phyloP scores from a whole-genome alignment of 805 yeast species.

The Wickerhamiella kazuoi region DNA sequence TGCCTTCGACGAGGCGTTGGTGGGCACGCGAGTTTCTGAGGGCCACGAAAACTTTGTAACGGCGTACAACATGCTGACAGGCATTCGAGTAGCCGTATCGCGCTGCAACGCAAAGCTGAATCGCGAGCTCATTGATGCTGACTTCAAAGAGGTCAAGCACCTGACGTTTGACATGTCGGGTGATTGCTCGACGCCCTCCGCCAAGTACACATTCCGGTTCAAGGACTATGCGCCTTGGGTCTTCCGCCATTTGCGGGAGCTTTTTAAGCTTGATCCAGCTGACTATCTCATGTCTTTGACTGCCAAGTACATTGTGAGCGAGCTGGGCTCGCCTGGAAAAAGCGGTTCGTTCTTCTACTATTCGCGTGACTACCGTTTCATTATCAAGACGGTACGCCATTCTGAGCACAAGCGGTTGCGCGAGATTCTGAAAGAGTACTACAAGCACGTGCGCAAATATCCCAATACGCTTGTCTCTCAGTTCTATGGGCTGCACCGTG shows the following conservation, averaged over 20 bases:
- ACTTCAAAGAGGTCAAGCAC: slow-evolving; percentile 58
- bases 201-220: slow-evolving; percentile 88
- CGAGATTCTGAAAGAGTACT: slow-evolving; percentile 54
- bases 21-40: slow-evolving; percentile 72
- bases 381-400: slow-evolving; percentile 89
- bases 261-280: slow-evolving; percentile 85
- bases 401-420: slow-evolving; percentile 77
- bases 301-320: slow-evolving; percentile 79
- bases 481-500: slow-evolving; percentile 86
- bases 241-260: slow-evolving; percentile 61
- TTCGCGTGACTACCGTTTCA: slow-evolving; percentile 81
- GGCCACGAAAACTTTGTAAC: slow-evolving; percentile 86
- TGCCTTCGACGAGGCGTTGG: slow-evolving; percentile 31
- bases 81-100: slow-evolving; percentile 88
- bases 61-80: slow-evolving; percentile 95
- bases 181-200: slow-evolving; percentile 26
- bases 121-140: slow-evolving; percentile 50
- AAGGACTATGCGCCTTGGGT: slow-evolving; percentile 94
- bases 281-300: slow-evolving; percentile 86
- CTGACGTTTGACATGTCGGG: slow-evolving; percentile 48
- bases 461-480: slow-evolving; percentile 88
- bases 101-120: slow-evolving; percentile 68
- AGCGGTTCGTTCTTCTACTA: slow-evolving; percentile 93
- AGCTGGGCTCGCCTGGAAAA: slow-evolving; percentile 89
- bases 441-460: slow-evolving; percentile 59